phyloP scores from a whole-genome alignment of 2,329 filamentous ascomycete species.

The Falciphora oryzae region DNA sequence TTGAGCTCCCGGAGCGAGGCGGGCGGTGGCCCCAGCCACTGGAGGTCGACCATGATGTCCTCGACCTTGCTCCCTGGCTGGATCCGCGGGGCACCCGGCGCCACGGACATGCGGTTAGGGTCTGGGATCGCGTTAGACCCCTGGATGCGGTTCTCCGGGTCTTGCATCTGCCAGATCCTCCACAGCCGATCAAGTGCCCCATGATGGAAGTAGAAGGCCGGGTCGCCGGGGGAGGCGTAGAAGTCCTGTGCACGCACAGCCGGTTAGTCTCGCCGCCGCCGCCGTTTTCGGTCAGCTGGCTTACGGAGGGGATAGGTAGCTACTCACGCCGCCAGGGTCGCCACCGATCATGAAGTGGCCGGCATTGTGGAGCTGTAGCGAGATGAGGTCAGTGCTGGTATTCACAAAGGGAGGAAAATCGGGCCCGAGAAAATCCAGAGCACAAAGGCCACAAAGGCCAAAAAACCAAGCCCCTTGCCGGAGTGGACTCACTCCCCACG shows the following conservation, averaged over 20 bases:
- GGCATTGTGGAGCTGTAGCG: constrained; percentile 9
- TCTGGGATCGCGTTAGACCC: constrained; percentile 30
- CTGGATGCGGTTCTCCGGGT: constrained; percentile 26
- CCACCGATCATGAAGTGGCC: constrained; percentile 10
- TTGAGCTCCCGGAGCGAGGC: constrained; percentile 17
- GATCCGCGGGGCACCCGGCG: constrained; percentile 13
- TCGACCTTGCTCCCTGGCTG: constrained; percentile 15
- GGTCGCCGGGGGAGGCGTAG: constrained; percentile 31
- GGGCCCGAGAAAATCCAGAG: too few relatives aligned
- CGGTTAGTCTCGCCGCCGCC: not conserved
- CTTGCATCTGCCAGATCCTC: constrained; percentile 38
- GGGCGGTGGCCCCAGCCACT: constrained; percentile 17
- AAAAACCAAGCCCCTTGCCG: not conserved
- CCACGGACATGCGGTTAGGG: constrained; percentile 27
- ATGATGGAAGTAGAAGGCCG: constrained; percentile 35
- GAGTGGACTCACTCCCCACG: constrained; percentile 14
- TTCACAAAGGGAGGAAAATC: constrained; percentile 4
- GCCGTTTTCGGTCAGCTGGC: too few relatives aligned
- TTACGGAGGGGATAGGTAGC: not conserved
- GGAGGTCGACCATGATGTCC: constrained; percentile 20
- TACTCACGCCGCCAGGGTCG: constrained; percentile 10
- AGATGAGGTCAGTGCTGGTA: not conserved
- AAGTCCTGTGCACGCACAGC: constrained; percentile 2
- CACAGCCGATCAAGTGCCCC: constrained; percentile 31
- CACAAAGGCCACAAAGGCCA: too few relatives aligned